Evolutionary conservation across 805 yeast species (phyloP), one percentile per base, ranked within the genome.

Genomic region (Maudiozyma turicensis): DNA sequence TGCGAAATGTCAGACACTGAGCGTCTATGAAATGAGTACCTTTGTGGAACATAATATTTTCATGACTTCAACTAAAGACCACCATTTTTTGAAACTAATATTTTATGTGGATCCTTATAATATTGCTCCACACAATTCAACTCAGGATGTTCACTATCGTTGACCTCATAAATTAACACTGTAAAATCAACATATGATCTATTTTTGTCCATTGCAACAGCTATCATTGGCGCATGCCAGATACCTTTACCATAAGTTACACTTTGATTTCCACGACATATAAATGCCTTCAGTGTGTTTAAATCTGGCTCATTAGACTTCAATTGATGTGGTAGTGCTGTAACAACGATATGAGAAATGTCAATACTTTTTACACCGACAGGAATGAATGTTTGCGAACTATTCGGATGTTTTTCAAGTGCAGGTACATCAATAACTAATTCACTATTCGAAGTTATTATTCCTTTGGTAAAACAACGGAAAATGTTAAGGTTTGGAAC

Each of bases 141-240:
- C 40, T 57, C 58, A 3, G 63, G 65, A 1, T 85, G 95, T 1
- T 77, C 77, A 0, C 81, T 72, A 6, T 85, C 81, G 1, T 87
- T 91, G 54, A 86, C 86, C 58, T 90, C 97, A 61, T 84, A 84
- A 33, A 87, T 82, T 47, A 89, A 69, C n/a, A 91, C 97, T 2
- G 87, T 90, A 68, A 90, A 91, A 60, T 91, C 96, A 11, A 82
- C 68, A 5, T 70, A 69, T 29, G 30, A 10, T 26, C n/a, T 40
- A 6, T 54, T 54, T 28, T 45, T 50, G 14, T 76, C 79, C 34
- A 13, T 28, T n/a, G 81, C 83, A 8, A 88, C 64, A 1, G 87
- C 91, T 26, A 91, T 83, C 98, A 90, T 90, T 3, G 98, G 97
- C 0, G 97, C 95, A 63, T 90, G 98, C 98, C 98, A 90, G 5